Evolutionary conservation across 2,329 filamentous ascomycete genomes (phyloP), one percentile per base, ranked within the genome.

Genomic region (Fusarium tanahbumbuense): DNA sequence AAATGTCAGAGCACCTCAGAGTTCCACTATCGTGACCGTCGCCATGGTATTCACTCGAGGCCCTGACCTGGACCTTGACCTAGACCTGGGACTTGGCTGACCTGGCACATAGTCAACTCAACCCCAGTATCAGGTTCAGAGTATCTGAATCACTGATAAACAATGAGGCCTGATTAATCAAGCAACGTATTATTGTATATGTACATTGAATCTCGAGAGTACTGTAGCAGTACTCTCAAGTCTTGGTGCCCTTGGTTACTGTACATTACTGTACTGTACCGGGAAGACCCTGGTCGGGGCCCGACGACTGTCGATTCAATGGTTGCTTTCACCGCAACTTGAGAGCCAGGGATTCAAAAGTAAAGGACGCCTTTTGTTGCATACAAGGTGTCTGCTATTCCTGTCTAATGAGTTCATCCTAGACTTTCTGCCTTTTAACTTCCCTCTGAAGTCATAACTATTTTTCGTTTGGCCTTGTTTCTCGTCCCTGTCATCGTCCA

Each of bases 311-410:
- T 62, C 47, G 63, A 67, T 66, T 66, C 45, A 61, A 61, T 64
- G 70, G 66, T 61, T 60, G 62, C 73, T 75, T 75, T 75, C 73
- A 75, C 73, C 73, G 73, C 73, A 75, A 75, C 70, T 75, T 75
- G 68, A 60, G 59, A 60, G 68, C 41, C 71, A 72, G 71, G 64
- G 63, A 66, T 68, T 62, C 59, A 60, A 59, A 55, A 55, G 53
- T 50, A 40, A 63, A 57, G 52, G 57, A 60, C 58, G 63, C 48
- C 67, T 55, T 48, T 68, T 60, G 50, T 55, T 54, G 48, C 56
- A 58, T 61, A 56, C 68, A 62, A 61, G 45, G 53, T 45, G 27
- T 22, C 40, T 41, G 48, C 46, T 57, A 32, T 54, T 47, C 41
- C 20, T 27, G 30, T 48, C 40, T 57, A 41, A 60, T n/a, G 37